Percentiles rank a stretch among this genome's conserved stretches.
Evolutionary conservation across 169 alveolate species (phyloP).

Genomic region (Plasmodium vinckei): DNA sequence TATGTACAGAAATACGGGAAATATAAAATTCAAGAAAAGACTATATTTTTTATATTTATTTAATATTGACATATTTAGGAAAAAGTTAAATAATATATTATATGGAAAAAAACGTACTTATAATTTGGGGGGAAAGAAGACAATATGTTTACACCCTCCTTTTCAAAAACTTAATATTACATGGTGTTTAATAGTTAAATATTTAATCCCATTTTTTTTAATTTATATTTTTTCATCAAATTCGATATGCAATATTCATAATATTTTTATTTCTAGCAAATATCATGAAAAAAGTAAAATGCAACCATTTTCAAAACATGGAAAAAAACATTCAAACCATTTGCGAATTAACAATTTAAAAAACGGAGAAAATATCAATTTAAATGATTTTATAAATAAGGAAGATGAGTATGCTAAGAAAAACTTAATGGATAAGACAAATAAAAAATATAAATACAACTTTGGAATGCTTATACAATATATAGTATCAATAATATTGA

Average conservation of each 20-base stretch:
- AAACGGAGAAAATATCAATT: neutral
- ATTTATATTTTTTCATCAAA: constrained; percentile 14
- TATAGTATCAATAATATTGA: neutral
- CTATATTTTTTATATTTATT: constrained; percentile 22
- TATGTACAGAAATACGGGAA: constrained; percentile 1
- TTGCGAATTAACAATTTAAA: neutral
- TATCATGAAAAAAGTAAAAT: neutral
- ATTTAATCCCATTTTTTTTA: constrained; percentile 47
- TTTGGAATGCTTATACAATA: constrained; percentile 3
- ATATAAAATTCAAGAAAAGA: constrained; percentile 5
- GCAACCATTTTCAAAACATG: neutral
- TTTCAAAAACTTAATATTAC: constrained; percentile 14
- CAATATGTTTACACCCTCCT: neutral
- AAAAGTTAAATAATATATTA: constrained; percentile 45
- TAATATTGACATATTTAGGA: constrained; percentile 30
- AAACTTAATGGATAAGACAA: neutral
- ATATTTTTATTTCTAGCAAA: neutral
- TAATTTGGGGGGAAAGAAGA: neutral
- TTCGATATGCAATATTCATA: constrained; percentile 9
- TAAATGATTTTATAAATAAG: neutral
- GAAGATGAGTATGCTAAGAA: neutral
- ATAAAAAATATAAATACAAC: neutral
- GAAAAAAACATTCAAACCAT: neutral
- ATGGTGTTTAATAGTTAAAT: constrained; percentile 58
- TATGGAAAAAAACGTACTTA: constrained; percentile 26